Evolutionary conservation across 305 asterid genomes (phyloP), one percentile per base, ranked within the genome.

Genomic region (Fraxinus xanthoxyloides): DNA sequence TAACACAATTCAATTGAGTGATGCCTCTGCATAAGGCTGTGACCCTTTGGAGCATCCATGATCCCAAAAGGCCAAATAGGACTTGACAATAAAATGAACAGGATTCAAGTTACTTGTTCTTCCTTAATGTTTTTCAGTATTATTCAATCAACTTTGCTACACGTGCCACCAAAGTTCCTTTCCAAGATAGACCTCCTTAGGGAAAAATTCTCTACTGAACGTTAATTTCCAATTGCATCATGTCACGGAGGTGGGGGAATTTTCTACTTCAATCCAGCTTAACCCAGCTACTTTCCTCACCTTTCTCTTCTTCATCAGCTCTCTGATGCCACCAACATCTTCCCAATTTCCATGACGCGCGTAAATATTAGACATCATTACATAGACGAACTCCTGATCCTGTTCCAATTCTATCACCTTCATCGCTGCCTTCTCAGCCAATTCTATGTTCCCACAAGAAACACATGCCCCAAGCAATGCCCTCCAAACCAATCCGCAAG

Each of bases 401-500:
- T 91, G 90, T 72, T 89, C 97, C 80, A 91, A 75, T 75, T 91
- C 90, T 15, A 84, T 77, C 61, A 90, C 82, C 87, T 88, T 93
- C 17, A 74, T 78, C 13, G 93, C 95, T 0, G 97, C 97, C n/a
- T 67, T 46, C 56, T 89, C 90, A 5, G 97, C 97, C 1, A 84
- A 88, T 24, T 82, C 84, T 32, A 87, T 70, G 77, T 89, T 75
- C 85, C 93, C 93, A 78, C 95, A 87, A 76, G 77, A 54, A 12
- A 84, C 89, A 48, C 92, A 90, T 34, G 93, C 94, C 72, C 92
- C 88, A 1, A 95, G 90, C 87, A 95, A 61, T 0, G 98, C 86
- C 77, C 84, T 90, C 98, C 98, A 93, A 83, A 93, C 95, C 63
- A 79, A 82, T 61, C 85, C 93, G 65, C 91, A 86, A 4, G 82